Conservation (phyloP, 2,329 filamentous ascomycete species). For the Diplocarpon rosae region DNA sequence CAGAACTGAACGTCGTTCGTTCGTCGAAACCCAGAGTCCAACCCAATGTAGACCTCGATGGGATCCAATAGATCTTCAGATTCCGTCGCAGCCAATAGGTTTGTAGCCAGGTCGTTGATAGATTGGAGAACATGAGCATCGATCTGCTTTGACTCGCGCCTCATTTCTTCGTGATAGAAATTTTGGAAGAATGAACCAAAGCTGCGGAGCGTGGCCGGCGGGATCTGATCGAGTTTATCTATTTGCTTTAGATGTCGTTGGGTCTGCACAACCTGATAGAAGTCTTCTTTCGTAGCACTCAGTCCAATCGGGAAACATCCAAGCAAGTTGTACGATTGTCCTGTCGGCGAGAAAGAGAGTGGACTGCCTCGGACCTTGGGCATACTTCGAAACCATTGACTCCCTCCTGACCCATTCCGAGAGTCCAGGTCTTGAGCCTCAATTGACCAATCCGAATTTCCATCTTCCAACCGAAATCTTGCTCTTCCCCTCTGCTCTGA, state of each 20-base stretch:
- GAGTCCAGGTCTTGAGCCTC: neutral
- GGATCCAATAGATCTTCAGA: constrained; percentile 3
- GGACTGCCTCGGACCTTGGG: constrained; percentile 2
- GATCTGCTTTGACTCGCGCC: neutral
- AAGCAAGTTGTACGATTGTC: constrained; percentile 1
- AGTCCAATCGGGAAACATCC: constrained; percentile 4
- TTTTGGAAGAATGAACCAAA: constrained; percentile 1
- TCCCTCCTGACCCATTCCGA: neutral
- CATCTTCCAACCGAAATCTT: no score
- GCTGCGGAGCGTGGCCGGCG: neutral
- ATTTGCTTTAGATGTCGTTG: constrained; percentile 1
- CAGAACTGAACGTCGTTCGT: constrained; percentile 1
- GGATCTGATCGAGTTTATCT: constrained; percentile 1
- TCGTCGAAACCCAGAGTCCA: constrained; percentile 3
- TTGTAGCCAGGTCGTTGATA: constrained; percentile 1
- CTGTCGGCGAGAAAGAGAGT: constrained; percentile 2
- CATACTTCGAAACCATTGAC: constrained; percentile 3
- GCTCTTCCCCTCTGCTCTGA: neutral
- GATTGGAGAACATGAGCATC: neutral
- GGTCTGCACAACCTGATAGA: constrained; percentile 1
- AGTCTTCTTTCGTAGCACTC: neutral
- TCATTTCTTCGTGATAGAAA: neutral
- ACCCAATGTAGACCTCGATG: constrained; percentile 2
- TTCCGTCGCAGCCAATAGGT: neutral
- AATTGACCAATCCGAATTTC: no score